Conservation (phyloP, 768 basidiomycete species). For the Glaciozyma antarctica region DNA sequence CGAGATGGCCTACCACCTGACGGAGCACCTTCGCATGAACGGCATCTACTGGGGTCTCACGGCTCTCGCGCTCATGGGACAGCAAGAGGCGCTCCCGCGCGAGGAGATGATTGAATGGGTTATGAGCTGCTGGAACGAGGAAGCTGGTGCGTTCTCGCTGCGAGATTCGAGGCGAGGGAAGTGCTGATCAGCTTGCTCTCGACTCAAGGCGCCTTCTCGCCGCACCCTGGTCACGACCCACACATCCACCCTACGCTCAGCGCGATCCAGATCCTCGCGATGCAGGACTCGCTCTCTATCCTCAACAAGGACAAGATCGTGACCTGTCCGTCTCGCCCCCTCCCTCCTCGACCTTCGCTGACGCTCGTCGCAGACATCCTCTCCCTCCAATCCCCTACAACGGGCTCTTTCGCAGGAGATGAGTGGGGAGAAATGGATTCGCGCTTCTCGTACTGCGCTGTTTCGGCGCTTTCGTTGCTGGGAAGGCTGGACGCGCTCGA, state of each 20-base stretch:
- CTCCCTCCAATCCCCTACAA: slow-evolving; percentile 64
- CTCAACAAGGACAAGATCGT: slow-evolving; percentile 62
- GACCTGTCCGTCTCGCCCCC: slow-evolving; percentile 50
- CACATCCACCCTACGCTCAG: slow-evolving; percentile 78
- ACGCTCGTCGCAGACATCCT: slow-evolving; percentile 54
- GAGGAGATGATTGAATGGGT: slow-evolving; percentile 83
- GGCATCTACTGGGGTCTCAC: slow-evolving; percentile 95
- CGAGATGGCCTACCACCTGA: slow-evolving; percentile 56
- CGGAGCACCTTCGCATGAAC: slow-evolving; percentile 86
- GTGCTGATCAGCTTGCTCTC: not conserved
- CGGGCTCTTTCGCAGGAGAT: slow-evolving; percentile 85
- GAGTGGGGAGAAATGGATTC: slow-evolving; percentile 85
- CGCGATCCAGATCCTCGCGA: slow-evolving; percentile 82
- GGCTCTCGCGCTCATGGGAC: slow-evolving; percentile 70
- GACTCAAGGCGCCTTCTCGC: slow-evolving; percentile 64
- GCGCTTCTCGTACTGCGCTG: slow-evolving; percentile 79
- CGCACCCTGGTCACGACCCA: slow-evolving; percentile 86
- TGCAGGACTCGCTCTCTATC: slow-evolving; percentile 66
- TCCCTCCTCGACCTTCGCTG: not conserved
- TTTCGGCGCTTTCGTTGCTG: slow-evolving; percentile 70
- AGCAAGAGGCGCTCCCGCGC: slow-evolving; percentile 64
- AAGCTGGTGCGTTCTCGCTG: slow-evolving; percentile 53
- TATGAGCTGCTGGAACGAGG: slow-evolving; percentile 89
- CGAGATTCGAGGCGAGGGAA: not conserved
- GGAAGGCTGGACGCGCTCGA: slow-evolving; percentile 63